Conservation (phyloP, 805 yeast genomes). For the Yueomyces sinensis region DNA sequence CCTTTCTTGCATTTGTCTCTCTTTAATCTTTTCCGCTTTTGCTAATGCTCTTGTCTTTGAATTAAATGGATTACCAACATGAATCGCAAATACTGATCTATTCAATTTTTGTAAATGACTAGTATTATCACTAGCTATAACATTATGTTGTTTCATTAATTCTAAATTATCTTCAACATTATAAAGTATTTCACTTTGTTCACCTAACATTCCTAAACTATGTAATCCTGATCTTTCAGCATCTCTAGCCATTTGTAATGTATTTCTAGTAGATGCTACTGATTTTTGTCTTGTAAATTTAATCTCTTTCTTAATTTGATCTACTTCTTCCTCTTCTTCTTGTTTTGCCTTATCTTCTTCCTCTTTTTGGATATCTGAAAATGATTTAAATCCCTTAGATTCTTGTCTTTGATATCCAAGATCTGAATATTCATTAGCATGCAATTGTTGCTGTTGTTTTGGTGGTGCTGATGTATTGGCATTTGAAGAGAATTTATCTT, state of each 20-base stretch:
- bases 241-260: slow-evolving; percentile 53
- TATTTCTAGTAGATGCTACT: slow-evolving; percentile 74
- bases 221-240: slow-evolving; percentile 66
- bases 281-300: slow-evolving; percentile 76
- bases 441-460: slow-evolving; percentile 36
- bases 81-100: slow-evolving; percentile 68
- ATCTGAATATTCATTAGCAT: slow-evolving; percentile 14
- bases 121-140: slow-evolving; percentile 71
- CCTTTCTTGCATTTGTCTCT: slow-evolving; percentile 48
- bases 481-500: no score
- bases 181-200: slow-evolving; percentile 75
- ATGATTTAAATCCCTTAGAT: slow-evolving; percentile 18
- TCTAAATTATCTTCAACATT: slow-evolving; percentile 65
- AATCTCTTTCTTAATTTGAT: slow-evolving; percentile 68
- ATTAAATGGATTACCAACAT: slow-evolving; percentile 79
- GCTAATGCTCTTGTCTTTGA: slow-evolving; percentile 60
- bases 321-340: slow-evolving; percentile 78
- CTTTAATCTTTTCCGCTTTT: slow-evolving; percentile 53
- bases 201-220: slow-evolving; percentile 80
- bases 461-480: slow-evolving; percentile 2
- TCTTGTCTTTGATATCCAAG: neutral
- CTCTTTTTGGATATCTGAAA: slow-evolving; percentile 22
- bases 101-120: slow-evolving; percentile 64
- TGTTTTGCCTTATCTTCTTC: slow-evolving; percentile 25
- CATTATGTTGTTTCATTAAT: slow-evolving; percentile 66